phyloP scores from a whole-genome alignment of 768 basidiomycete species.

The Mycena olivaceomarginata region DNA sequence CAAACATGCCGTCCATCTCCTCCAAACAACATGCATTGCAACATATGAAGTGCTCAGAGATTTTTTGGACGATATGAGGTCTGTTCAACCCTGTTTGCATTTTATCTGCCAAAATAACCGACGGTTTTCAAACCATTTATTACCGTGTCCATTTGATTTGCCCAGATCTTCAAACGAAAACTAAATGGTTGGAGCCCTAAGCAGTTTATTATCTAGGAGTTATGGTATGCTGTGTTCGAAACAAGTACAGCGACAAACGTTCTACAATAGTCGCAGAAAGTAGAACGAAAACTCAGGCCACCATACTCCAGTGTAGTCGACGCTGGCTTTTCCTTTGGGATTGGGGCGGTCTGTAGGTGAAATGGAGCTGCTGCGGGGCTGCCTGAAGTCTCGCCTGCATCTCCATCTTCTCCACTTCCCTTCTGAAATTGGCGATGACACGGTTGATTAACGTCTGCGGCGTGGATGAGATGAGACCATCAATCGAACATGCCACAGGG shows the following conservation, averaged over 20 bases:
- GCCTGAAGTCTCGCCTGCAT: slow-evolving; percentile 20
- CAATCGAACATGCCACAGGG: not conserved
- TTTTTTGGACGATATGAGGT: no score
- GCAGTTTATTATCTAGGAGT: no score
- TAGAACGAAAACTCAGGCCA: not conserved
- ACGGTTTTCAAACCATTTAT: no score
- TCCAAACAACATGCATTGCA: no score
- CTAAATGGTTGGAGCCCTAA: no score
- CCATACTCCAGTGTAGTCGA: slow-evolving; percentile 31
- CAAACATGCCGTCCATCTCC: no score
- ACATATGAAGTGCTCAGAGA: no score
- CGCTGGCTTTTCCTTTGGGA: not conserved
- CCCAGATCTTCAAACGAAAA: no score
- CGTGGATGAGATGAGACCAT: not conserved
- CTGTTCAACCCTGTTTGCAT: no score
- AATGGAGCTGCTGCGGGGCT: not conserved
- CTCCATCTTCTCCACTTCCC: slow-evolving; percentile 29
- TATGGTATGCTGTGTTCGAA: no score
- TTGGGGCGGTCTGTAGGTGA: not conserved
- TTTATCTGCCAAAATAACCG: no score
- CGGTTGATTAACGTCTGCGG: slow-evolving; percentile 29
- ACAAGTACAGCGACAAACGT: not conserved
- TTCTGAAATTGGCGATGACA: slow-evolving; percentile 26
- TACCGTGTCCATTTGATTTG: no score
- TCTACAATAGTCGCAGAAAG: not conserved